phyloP scores from a whole-genome alignment of 805 yeast species.

The Wickerhamomyces ciferrii region DNA sequence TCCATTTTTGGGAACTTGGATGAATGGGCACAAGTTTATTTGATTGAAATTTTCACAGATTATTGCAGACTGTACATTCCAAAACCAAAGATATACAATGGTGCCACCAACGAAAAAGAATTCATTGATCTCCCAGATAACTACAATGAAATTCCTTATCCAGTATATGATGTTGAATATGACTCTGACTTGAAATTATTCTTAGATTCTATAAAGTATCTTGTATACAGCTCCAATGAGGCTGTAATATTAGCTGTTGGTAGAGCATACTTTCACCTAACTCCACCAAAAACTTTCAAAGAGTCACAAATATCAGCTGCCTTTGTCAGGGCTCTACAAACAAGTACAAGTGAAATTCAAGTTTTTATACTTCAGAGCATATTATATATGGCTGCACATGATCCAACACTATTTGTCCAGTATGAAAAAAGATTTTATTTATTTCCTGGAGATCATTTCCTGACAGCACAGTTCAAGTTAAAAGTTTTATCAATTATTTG shows the following conservation, averaged over 20 bases:
- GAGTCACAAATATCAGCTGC: constrained; percentile 45
- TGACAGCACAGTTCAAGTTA: constrained; percentile 49
- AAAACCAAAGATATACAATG: constrained; percentile 39
- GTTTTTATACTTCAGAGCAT: constrained; percentile 43
- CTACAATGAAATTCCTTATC: constrained; percentile 31
- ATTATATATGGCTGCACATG: constrained; percentile 30
- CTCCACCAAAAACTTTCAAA: constrained; percentile 48
- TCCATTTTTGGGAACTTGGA: constrained; percentile 48
- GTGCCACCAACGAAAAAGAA: constrained; percentile 21
- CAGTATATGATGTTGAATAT: constrained; percentile 34
- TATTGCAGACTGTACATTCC: constrained; percentile 62
- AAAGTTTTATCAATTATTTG: constrained; percentile 56
- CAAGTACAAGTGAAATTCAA: constrained; percentile 29
- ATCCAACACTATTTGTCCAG: constrained; percentile 27
- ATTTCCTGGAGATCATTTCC: constrained; percentile 44
- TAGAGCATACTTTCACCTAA: constrained; percentile 50
- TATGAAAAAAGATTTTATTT: constrained; percentile 47
- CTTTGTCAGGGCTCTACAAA: constrained; percentile 36
- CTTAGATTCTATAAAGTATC: constrained; percentile 36
- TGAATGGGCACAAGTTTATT: constrained; percentile 60
- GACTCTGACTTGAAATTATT: constrained; percentile 58
- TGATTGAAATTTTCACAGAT: constrained; percentile 58
- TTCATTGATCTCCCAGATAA: constrained; percentile 38
- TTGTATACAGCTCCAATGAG: constrained; percentile 49
- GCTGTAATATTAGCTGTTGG: constrained; percentile 59